phyloP scores from a whole-genome alignment of 2,329 filamentous ascomycete species.

The Emmonsia crescens region DNA sequence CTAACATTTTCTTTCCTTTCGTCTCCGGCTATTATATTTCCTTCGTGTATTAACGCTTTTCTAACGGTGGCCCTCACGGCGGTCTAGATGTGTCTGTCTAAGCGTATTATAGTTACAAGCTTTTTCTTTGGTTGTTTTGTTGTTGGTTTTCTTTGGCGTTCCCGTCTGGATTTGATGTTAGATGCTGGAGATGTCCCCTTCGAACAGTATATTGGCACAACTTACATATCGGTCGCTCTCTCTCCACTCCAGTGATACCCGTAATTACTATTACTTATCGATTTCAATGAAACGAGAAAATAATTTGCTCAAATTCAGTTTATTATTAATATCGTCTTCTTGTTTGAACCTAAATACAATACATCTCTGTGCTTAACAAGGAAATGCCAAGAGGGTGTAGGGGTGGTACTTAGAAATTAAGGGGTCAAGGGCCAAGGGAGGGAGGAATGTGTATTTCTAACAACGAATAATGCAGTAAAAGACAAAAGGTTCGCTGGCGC shows the following conservation, averaged over 20 bases:
- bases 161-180: background rate
- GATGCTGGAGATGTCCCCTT: background rate
- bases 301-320: background rate
- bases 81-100: background rate
- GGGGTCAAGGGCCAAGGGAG: background rate
- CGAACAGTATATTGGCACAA: background rate
- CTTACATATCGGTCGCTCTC: background rate
- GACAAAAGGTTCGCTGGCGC: background rate
- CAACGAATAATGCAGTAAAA: background rate
- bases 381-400: background rate
- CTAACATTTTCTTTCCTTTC: background rate
- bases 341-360: background rate
- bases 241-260: slow-evolving; percentile 5
- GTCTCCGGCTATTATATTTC: background rate
- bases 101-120: background rate
- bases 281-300: background rate
- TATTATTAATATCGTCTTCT: background rate
- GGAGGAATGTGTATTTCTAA: background rate
- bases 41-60: background rate
- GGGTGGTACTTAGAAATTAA: background rate
- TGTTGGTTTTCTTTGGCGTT: background rate
- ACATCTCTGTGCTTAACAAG: background rate
- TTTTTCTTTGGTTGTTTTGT: background rate
- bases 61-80: background rate
- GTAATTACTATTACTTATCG: background rate